phyloP scores from a whole-genome alignment of 2,329 filamentous ascomycete species.

The Nigrospora sphaerica region DNA sequence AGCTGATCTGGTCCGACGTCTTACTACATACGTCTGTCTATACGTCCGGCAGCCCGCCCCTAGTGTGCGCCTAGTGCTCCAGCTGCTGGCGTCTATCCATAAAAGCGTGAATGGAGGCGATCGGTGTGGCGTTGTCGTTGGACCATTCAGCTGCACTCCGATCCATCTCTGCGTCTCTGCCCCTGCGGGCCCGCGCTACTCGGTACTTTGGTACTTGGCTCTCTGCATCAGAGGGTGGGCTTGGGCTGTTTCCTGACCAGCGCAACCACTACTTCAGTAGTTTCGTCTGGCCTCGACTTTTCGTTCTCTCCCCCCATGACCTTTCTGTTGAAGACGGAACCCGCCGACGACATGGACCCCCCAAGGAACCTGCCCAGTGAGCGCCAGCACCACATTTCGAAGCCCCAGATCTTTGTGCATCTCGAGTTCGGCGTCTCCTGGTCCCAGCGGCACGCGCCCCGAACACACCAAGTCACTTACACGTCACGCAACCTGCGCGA shows the following conservation, averaged over 20 bases:
- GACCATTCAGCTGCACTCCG: no score
- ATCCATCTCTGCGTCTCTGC: no score
- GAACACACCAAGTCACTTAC: slow-evolving; percentile 38
- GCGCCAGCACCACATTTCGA: neutral
- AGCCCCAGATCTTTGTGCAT: slow-evolving; percentile 40
- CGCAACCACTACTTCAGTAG: neutral
- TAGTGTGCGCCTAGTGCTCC: no score
- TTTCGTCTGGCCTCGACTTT: neutral
- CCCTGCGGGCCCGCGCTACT: neutral
- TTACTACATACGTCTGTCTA: no score
- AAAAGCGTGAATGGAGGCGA: no score
- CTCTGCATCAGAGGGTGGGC: no score
- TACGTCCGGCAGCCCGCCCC: no score
- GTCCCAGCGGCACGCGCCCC: slow-evolving; percentile 33
- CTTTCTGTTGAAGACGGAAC: neutral
- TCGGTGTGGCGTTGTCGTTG: no score
- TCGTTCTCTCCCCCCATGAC: neutral
- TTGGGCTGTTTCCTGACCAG: neutral
- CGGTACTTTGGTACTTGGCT: slow-evolving; percentile 1
- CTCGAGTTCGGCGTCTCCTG: slow-evolving; percentile 46
- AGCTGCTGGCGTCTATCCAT: no score
- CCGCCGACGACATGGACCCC: neutral
- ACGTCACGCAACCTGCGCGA: slow-evolving; percentile 36
- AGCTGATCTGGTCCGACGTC: no score
- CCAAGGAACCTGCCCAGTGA: neutral